These are phyloP conservation scores for Guadua angustifolia DNA, from an alignment of 176 grass and related monocot species.

Conservation along the genomic window DNA sequence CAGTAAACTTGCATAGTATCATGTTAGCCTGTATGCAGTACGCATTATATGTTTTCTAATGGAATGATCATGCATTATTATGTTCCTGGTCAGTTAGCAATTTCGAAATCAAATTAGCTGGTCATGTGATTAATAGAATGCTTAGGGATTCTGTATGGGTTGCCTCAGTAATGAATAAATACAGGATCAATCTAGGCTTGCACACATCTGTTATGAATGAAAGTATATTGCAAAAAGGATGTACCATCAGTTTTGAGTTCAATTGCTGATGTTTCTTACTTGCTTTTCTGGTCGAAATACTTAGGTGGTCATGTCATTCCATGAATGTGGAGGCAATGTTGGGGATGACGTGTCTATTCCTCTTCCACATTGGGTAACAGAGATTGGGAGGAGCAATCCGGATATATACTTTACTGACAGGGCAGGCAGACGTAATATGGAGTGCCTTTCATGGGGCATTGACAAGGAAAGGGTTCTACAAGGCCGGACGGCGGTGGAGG, in stretches of 20 bases:
- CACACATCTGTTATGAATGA: not conserved
- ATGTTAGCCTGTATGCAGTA: not conserved
- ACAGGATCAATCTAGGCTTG: not conserved
- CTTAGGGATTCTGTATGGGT: not conserved
- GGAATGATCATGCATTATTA: not conserved
- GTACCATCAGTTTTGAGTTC: not conserved
- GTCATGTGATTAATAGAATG: not conserved
- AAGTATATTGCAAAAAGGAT: not conserved
- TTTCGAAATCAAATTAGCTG: not conserved
- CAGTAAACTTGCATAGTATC: no score
- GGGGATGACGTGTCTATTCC: conserved; percentile 74
- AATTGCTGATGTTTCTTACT: conserved; percentile 9
- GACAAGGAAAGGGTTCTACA: conserved; percentile 85
- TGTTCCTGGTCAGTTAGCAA: not conserved
- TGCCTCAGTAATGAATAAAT: not conserved
- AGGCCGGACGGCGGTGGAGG: conserved; percentile 84
- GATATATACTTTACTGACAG: conserved; percentile 94
- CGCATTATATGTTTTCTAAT: not conserved
- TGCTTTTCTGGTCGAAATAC: not conserved
- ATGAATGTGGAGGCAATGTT: conserved; percentile 84
- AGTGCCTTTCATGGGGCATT: conserved; percentile 92
- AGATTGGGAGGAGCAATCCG: conserved; percentile 80
- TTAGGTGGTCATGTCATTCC: conserved; percentile 97
- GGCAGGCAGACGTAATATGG: conserved; percentile 61
- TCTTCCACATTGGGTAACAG: conserved; percentile 82